phyloP scores from a whole-genome alignment of 768 basidiomycete genomes.

The Panaeolus papilionaceus region DNA sequence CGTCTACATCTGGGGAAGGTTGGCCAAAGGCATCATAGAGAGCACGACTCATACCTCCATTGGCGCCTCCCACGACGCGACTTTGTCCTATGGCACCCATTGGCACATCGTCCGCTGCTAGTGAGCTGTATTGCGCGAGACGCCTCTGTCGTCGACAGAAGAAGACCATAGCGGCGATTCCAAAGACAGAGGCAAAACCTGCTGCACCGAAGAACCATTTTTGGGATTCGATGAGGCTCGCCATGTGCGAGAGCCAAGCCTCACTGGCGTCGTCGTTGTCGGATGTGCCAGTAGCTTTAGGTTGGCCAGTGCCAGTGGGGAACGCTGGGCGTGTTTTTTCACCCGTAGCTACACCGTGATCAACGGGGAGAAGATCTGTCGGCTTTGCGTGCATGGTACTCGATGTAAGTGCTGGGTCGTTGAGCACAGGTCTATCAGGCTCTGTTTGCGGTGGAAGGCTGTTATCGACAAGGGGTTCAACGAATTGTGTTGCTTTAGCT shows the following conservation, averaged over 20 bases:
- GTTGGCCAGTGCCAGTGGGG: constrained; percentile 31
- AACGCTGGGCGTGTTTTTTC: constrained; percentile 82
- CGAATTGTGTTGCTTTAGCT: constrained; percentile 63
- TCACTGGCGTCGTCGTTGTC: constrained; percentile 53
- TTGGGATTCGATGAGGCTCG: constrained; percentile 68
- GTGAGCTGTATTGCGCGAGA: constrained; percentile 58
- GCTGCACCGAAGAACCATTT: constrained; percentile 89
- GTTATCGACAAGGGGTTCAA: constrained; percentile 58
- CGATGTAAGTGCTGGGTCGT: constrained; percentile 38
- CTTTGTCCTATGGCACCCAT: constrained; percentile 68
- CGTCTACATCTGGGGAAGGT: constrained; percentile 31
- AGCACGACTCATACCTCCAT: constrained; percentile 72
- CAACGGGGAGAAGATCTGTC: constrained; percentile 82
- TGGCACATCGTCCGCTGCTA: constrained; percentile 76
- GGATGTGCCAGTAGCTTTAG: constrained; percentile 31
- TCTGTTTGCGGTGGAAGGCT: constrained; percentile 51
- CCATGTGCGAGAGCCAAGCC: constrained; percentile 78
- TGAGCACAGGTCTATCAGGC: constrained; percentile 43
- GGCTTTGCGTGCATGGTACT: constrained; percentile 81
- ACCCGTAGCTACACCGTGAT: constrained; percentile 82
- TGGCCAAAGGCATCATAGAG: constrained; percentile 94
- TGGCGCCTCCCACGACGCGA: constrained; percentile 31
- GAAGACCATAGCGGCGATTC: constrained; percentile 66
- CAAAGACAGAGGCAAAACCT: constrained; percentile 71
- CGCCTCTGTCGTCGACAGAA: constrained; percentile 68